These are phyloP conservation scores for Fusarium multiceps DNA, from an alignment of 2,329 filamentous ascomycete genomes.

Conservation along the genomic window DNA sequence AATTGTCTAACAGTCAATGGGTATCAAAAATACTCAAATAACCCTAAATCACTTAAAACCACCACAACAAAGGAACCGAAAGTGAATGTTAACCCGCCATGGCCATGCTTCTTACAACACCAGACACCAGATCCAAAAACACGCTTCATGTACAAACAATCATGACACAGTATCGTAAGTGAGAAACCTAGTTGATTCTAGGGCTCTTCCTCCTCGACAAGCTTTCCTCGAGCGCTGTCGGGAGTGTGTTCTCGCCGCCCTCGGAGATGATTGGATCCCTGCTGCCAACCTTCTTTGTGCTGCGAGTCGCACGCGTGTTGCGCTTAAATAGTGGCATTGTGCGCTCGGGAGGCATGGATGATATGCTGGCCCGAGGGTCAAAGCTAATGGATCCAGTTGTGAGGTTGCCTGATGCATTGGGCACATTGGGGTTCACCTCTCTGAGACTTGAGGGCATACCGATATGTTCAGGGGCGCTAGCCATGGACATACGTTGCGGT, in stretches of 20 bases:
- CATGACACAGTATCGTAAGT: neutral
- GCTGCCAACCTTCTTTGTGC: conserved; percentile 48
- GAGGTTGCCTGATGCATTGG: conserved; percentile 59
- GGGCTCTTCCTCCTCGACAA: conserved; percentile 66
- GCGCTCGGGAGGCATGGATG: conserved; percentile 56
- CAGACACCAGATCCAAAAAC: conserved; percentile 33
- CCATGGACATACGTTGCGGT: conserved; percentile 45
- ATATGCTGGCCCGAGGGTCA: conserved; percentile 57
- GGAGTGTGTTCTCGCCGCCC: conserved; percentile 64
- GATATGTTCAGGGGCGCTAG: conserved; percentile 44
- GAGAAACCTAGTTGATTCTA: conserved; percentile 53
- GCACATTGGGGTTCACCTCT: conserved; percentile 66
- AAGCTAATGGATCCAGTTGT: conserved; percentile 54
- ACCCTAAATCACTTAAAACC: conserved; percentile 40
- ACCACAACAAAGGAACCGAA: conserved; percentile 24
- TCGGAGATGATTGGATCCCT: conserved; percentile 51
- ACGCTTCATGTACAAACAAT: neutral
- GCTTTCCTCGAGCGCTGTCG: conserved; percentile 58
- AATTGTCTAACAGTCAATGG: conserved; percentile 44
- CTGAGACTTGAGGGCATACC: conserved; percentile 60
- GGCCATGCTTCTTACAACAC: conserved; percentile 18
- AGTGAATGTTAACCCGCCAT: conserved; percentile 9
- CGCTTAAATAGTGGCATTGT: conserved; percentile 63
- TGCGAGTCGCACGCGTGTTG: conserved; percentile 51
- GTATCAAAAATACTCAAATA: conserved; percentile 51